Evolutionary conservation across 1,139 yeast species (phyloP).

Genomic region (Zygoascus meyerae): DNA sequence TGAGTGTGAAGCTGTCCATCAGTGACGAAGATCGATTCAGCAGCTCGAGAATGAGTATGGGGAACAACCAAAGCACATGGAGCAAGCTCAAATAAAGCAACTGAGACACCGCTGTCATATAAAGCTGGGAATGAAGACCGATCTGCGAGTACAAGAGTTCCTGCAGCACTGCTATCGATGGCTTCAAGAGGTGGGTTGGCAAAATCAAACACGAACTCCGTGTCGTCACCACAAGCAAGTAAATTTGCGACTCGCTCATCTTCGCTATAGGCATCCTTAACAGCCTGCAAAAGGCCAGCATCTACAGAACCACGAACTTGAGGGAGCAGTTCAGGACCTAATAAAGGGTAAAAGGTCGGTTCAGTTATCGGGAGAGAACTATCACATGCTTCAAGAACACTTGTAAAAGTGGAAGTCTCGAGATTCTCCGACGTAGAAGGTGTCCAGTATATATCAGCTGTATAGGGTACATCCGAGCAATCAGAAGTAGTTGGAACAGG

Average conservation of each 20-base stretch:
- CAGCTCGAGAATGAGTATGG: slow-evolving; percentile 23
- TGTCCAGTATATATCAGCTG: too few relatives aligned
- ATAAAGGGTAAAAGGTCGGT: not conserved
- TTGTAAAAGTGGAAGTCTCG: too few relatives aligned
- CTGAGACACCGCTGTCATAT: slow-evolving; percentile 19
- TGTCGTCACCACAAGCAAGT: slow-evolving; percentile 16
- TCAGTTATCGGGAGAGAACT: not conserved
- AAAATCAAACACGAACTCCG: slow-evolving; percentile 23
- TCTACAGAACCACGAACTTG: not conserved
- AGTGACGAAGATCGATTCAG: slow-evolving; percentile 21
- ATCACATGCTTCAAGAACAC: too few relatives aligned
- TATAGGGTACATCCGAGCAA: too few relatives aligned
- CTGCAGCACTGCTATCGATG: slow-evolving; percentile 16
- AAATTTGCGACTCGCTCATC: slow-evolving; percentile 16
- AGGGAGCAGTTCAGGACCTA: not conserved
- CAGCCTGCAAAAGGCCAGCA: slow-evolving; percentile 1
- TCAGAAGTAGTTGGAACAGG: too few relatives aligned
- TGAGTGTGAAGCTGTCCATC: slow-evolving; percentile 21
- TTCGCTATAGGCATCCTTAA: slow-evolving; percentile 4
- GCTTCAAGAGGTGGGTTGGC: slow-evolving; percentile 20
- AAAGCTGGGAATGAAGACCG: slow-evolving; percentile 24
- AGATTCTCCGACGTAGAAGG: too few relatives aligned
- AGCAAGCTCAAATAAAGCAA: slow-evolving; percentile 18
- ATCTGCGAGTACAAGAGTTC: slow-evolving; percentile 20
- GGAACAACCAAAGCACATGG: slow-evolving; percentile 25